phyloP scores from a whole-genome alignment of 371 early-diverging fungal genomes.

The Fennellomyces sp. region DNA sequence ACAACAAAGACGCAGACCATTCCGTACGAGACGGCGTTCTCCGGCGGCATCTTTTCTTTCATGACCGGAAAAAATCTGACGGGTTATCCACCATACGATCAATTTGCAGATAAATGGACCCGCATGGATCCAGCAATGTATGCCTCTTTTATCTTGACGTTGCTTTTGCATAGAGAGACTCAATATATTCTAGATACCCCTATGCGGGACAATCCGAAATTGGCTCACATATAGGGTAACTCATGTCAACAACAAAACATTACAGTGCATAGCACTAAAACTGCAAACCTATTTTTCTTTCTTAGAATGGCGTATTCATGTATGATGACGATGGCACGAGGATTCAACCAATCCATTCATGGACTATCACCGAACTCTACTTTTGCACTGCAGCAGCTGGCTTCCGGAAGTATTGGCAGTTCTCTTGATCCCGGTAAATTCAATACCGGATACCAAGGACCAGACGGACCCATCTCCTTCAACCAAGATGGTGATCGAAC shows the following conservation, averaged over 20 bases:
- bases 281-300: too few relatives aligned
- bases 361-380: conserved; percentile 24
- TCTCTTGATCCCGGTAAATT: conserved; percentile 34
- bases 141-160: neutral
- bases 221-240: conserved; percentile 36
- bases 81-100: conserved; percentile 48
- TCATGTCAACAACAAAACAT: neutral
- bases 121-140: conserved; percentile 46
- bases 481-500: conserved; percentile 56
- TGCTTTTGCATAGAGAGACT: neutral
- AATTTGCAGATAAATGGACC: conserved; percentile 48
- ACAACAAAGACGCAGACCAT: conserved; percentile 25
- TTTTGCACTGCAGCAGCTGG: conserved; percentile 19
- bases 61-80: conserved; percentile 28
- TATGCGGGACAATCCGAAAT: conserved; percentile 35
- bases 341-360: conserved; percentile 38
- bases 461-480: conserved; percentile 58
- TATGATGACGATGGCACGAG: conserved; percentile 53
- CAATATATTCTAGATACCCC: conserved; percentile 23
- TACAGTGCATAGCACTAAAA: neutral
- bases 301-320: conserved; percentile 55
- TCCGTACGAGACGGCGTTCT: conserved; percentile 35
- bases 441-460: conserved; percentile 54
- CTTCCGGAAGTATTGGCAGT: conserved; percentile 29
- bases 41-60: conserved; percentile 47